These are phyloP conservation scores for Trametes cingulata DNA, from an alignment of 768 basidiomycete species.

Conservation along the genomic window DNA sequence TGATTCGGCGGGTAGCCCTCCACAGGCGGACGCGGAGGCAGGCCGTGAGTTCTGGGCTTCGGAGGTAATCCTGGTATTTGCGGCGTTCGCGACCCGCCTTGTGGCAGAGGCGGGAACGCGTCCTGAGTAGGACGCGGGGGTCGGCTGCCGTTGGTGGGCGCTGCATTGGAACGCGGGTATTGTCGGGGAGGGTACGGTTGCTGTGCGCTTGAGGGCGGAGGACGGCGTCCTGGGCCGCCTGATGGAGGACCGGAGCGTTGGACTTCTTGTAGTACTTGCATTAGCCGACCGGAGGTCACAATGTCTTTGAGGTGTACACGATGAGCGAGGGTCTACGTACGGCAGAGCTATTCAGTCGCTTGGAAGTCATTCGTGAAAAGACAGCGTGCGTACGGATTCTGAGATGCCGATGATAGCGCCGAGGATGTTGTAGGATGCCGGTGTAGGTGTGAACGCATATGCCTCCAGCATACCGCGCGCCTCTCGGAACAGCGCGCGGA, in stretches of 20 bases:
- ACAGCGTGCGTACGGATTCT: constrained; percentile 14
- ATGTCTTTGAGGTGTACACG: constrained; percentile 18
- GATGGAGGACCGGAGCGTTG: neutral
- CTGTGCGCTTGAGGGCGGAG: constrained; percentile 3
- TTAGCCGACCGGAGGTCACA: constrained; percentile 23
- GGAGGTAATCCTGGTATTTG: neutral
- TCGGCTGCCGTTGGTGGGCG: neutral
- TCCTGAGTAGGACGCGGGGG: neutral
- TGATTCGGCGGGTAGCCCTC: neutral
- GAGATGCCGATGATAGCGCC: constrained; percentile 28
- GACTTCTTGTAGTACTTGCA: constrained; percentile 13
- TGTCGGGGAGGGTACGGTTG: constrained; percentile 6
- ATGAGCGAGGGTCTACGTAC: constrained; percentile 18
- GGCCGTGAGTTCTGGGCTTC: neutral
- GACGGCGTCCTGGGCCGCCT: neutral
- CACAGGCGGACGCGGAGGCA: neutral
- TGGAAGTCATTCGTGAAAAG: neutral
- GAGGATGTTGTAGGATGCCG: constrained; percentile 21
- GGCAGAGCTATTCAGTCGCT: neutral
- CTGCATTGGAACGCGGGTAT: neutral
- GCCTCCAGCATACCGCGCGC: constrained; percentile 27
- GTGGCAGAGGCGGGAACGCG: neutral
- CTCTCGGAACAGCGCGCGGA: constrained; percentile 39
- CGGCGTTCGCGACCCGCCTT: neutral
- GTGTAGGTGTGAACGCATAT: constrained; percentile 5